Conservation (phyloP, 352 stramenopile species). For the Phytophthora quininea region DNA sequence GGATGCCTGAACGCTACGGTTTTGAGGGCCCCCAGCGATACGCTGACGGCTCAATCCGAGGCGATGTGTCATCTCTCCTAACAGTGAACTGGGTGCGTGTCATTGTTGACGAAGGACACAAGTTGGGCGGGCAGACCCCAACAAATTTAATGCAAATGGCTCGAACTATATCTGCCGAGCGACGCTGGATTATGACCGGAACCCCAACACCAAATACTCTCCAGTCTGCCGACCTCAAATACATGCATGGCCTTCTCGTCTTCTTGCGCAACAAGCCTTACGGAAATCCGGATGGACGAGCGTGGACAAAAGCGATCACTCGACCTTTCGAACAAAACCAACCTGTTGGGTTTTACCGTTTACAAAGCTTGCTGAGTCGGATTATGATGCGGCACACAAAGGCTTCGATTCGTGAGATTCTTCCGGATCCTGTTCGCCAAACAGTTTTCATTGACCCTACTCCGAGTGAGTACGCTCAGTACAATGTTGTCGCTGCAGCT, state of each 20-base stretch:
- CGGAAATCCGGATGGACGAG: slow-evolving; percentile 61
- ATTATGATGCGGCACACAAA: slow-evolving; percentile 96
- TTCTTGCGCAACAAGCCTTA: slow-evolving; percentile 90
- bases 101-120: slow-evolving; percentile 95
- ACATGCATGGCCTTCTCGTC: slow-evolving; percentile 86
- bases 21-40: slow-evolving; percentile 52
- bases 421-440: slow-evolving; percentile 45
- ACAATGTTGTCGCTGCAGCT: slow-evolving; percentile 63
- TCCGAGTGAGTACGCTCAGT: slow-evolving; percentile 57
- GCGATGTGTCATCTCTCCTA: slow-evolving; percentile 52
- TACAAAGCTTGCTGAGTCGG: slow-evolving; percentile 79
- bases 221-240: slow-evolving; percentile 74
- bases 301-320: slow-evolving; percentile 68
- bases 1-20: slow-evolving; percentile 60
- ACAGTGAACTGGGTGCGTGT: slow-evolving; percentile 80
- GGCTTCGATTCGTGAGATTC: slow-evolving; percentile 65
- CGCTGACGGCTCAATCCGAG: slow-evolving; percentile 46
- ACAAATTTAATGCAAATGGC: slow-evolving; percentile 85
- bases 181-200: slow-evolving; percentile 96
- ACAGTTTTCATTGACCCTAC: slow-evolving; percentile 57
- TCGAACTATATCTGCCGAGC: slow-evolving; percentile 72
- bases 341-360: slow-evolving; percentile 52
- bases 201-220: slow-evolving; percentile 92
- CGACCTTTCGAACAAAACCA: slow-evolving; percentile 63
- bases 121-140: slow-evolving; percentile 66